These are phyloP conservation scores for Botrytis pseudocinerea DNA, from an alignment of 2,329 filamentous ascomycete species.

Conservation along the genomic window DNA sequence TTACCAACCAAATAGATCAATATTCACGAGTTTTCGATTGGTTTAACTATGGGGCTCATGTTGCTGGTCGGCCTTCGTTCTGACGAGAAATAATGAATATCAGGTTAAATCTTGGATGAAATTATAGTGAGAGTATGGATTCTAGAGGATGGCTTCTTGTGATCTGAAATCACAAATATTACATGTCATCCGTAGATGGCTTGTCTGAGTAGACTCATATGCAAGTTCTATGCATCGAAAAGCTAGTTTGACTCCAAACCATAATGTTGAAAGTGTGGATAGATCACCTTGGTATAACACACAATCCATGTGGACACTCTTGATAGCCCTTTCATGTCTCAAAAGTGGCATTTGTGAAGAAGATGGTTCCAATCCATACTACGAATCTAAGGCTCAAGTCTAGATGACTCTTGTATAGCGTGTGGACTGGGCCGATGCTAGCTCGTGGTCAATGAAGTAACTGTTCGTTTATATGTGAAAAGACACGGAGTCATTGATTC, in stretches of 20 bases:
- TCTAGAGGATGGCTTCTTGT: background rate
- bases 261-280: background rate
- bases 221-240: background rate
- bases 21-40: background rate
- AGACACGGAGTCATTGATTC: background rate
- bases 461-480: background rate
- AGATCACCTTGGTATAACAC: background rate
- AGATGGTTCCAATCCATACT: background rate
- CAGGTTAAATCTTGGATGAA: background rate
- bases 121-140: background rate
- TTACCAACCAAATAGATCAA: background rate
- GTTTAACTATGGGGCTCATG: background rate
- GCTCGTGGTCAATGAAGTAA: background rate
- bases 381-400: background rate
- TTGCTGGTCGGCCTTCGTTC: background rate
- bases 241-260: background rate
- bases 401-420: background rate
- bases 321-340: too few species aligned
- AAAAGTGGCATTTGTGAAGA: background rate
- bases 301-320: too few species aligned
- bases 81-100: background rate
- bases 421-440: background rate
- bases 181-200: accelerated
- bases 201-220: background rate
- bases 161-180: background rate